Evolutionary conservation across 148 eudicot genomes (phyloP).

Genomic region (Chenopodium berlandieri): DNA sequence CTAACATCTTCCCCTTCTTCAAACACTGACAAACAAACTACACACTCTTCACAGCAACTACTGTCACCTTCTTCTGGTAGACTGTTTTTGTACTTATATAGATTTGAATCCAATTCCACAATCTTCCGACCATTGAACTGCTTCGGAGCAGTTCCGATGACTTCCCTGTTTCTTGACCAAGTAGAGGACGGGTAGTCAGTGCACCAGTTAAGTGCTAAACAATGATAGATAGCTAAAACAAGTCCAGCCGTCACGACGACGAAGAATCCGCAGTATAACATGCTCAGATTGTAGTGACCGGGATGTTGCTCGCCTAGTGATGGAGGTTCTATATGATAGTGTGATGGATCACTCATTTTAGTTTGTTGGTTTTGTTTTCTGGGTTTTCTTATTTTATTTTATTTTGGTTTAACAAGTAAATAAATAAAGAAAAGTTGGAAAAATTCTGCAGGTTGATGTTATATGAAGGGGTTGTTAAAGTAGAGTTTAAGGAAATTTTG

Average conservation of each 20-base stretch:
- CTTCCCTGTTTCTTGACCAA: background rate
- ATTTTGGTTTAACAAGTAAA: background rate
- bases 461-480: background rate
- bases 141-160: background rate
- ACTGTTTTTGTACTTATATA: constrained; percentile 39
- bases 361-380: background rate
- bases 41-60: constrained; percentile 40
- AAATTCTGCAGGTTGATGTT: background rate
- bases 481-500: background rate
- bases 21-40: constrained; percentile 53
- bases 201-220: constrained; percentile 46
- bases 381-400: background rate
- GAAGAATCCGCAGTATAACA: constrained; percentile 67
- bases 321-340: constrained; percentile 12
- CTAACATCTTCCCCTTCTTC: constrained; percentile 70
- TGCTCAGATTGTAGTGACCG: constrained; percentile 26
- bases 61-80: background rate
- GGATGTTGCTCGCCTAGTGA: background rate
- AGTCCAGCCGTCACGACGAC: constrained; percentile 44
- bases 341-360: constrained; percentile 15
- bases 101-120: constrained; percentile 17
- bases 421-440: background rate
- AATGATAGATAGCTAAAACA: constrained; percentile 49
- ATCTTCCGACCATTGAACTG: background rate
- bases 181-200: background rate